Base-by-base conservation (phyloP, 352 stramenopile genomes). In the Globisporangium emineosum region DNA sequence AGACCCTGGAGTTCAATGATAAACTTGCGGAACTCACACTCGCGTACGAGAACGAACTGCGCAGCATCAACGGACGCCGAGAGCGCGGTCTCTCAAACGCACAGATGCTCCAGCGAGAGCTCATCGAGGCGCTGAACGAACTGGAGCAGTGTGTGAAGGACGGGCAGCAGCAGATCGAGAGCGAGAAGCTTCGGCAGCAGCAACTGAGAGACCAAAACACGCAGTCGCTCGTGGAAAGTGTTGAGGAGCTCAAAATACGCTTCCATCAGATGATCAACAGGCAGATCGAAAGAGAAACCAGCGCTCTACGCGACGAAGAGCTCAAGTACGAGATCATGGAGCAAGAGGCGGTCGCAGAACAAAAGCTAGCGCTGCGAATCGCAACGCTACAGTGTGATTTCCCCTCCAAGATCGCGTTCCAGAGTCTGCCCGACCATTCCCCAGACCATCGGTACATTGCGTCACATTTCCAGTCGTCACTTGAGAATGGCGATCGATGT, bases 1-100 rank as follows among this genome's bases (percentile, higher is more conserved):
- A 86, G 76, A 63, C 75, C 5, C 67, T 93, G 29, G 78, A 76
- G 50, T 93, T 91, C 54, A 89, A 88, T 60, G 78, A 93, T 57
- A 73, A 73, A 6, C 60, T 93, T 21, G 79, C 81, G 1, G 70
- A 79, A 13, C 62, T 91, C 13, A 81, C 72, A 4, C 65, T 86
- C 0, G 66, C 68, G 50, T 90, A 86, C 53, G 76, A 90, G 23
- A 73, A 79, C 15, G 79, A 90, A 7, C n/a, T 90, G 19, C 73
- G 75, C 5, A 70, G 60, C 6, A 78, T 93, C 33, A 55, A 78
- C 9, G 74, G 68, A 15, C 67, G 75, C 23, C 70, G 77, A 56
- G 65, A 85, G 29, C 71, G 72, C 9, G 71, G 70, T 23, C 33
- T 61, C 2, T 88, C 78, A 7, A 86, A 88, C 43, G 75, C 81